Percentiles rank a stretch among this genome's conserved stretches.
Evolutionary conservation across 73 alveolate genomes (phyloP).

Genomic region (Paramecium tetraurelia): DNA sequence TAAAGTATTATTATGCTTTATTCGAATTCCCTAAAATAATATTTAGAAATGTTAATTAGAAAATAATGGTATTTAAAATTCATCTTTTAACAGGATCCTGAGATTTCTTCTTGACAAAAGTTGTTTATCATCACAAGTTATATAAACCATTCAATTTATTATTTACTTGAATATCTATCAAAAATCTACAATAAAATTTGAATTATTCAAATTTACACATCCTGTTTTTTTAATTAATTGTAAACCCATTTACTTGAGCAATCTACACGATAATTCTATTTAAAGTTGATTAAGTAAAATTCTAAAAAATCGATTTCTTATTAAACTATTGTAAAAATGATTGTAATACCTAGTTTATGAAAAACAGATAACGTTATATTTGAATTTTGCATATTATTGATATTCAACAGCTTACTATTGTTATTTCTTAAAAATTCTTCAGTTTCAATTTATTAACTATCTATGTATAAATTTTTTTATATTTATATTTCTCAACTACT

Average conservation of each 20-base stretch:
- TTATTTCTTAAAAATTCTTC: too few relatives aligned
- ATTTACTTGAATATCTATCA: neutral
- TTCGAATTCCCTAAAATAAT: neutral
- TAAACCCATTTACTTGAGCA: neutral
- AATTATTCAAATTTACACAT: neutral
- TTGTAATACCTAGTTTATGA: too few relatives aligned
- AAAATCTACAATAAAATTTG: neutral
- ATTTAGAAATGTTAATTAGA: neutral
- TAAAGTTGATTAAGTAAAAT: neutral
- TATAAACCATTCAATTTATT: neutral
- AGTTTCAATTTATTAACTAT: too few relatives aligned
- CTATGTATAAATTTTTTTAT: too few relatives aligned
- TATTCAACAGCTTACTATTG: too few relatives aligned
- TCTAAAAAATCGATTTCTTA: neutral
- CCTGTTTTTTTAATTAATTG: neutral
- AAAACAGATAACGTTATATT: too few relatives aligned
- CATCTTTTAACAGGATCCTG: neutral
- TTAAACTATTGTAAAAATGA: neutral
- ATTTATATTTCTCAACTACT: too few relatives aligned
- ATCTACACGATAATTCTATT: constrained; percentile 13
- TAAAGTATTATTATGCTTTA: neutral
- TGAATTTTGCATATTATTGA: too few relatives aligned
- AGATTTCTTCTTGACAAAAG: neutral
- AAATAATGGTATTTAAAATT: neutral
- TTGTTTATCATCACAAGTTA: neutral